Percentiles rank a stretch among this genome's conserved stretches.
phyloP scores from a whole-genome alignment of 352 stramenopile species.

The Phytopythium vexans region DNA sequence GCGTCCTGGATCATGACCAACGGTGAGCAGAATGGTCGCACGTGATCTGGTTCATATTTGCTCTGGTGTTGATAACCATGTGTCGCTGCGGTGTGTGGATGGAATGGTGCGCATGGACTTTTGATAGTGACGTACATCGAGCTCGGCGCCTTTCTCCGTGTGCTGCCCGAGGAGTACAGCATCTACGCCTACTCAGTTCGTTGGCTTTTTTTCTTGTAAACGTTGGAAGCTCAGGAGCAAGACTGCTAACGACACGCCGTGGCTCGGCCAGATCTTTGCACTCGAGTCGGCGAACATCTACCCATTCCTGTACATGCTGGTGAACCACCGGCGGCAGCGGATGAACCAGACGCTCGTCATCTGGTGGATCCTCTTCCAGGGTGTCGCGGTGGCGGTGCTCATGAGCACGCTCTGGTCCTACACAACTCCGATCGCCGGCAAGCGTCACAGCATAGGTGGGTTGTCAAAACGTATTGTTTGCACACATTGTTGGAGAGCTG shows the following conservation, averaged over 20 bases:
- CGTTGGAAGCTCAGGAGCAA: no score
- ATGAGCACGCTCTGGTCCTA: slow-evolving; percentile 56
- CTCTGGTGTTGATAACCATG: no score
- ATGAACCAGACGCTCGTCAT: slow-evolving; percentile 41
- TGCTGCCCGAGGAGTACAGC: slow-evolving; percentile 56
- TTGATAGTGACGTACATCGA: slow-evolving; percentile 48
- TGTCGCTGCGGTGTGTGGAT: background rate
- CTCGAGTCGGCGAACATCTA: slow-evolving; percentile 72
- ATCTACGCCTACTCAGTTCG: slow-evolving; percentile 70
- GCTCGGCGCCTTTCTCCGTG: slow-evolving; percentile 48
- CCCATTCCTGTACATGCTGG: slow-evolving; percentile 61
- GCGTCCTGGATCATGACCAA: slow-evolving; percentile 73
- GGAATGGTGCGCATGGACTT: background rate
- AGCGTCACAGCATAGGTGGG: slow-evolving; percentile 47
- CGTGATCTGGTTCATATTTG: no score
- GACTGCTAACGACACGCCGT: background rate
- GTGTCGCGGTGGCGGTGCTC: slow-evolving; percentile 42
- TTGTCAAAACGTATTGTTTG: background rate
- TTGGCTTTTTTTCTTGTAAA: no score
- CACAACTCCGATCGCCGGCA: slow-evolving; percentile 44
- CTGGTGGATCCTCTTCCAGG: slow-evolving; percentile 52
- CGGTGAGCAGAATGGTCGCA: slow-evolving; percentile 8
- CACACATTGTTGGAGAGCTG: no score
- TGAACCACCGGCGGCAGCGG: slow-evolving; percentile 44
- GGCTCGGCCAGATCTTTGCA: slow-evolving; percentile 41